A percentile compares a stretch with the other conserved stretches of the same genome.
These are phyloP conservation scores for Fragaria nilgerrensis DNA, from an alignment of 306 rosid species.

Conservation along the genomic window DNA sequence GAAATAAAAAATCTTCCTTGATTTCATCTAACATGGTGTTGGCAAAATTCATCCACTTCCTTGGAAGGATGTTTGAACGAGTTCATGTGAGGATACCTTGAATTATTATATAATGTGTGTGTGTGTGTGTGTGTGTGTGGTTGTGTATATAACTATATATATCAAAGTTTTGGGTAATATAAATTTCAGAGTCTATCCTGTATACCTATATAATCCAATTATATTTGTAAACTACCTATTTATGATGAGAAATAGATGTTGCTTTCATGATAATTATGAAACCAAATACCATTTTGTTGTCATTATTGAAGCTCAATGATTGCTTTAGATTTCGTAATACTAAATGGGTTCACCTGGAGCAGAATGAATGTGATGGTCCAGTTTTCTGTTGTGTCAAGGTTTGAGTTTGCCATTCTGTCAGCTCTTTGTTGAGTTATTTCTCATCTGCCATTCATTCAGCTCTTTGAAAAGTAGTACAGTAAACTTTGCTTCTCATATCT, in stretches of 20 bases:
- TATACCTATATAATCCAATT: background rate
- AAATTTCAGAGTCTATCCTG: background rate
- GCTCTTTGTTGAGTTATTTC: background rate
- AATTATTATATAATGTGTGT: background rate
- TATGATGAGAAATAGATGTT: background rate
- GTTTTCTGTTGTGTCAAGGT: background rate
- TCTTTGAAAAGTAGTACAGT: background rate
- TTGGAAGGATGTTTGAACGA: too few relatives aligned
- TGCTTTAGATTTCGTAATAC: background rate
- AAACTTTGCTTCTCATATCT: background rate
- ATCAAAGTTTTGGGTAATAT: background rate
- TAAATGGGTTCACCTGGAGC: background rate
- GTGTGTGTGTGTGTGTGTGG: background rate
- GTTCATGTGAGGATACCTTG: background rate
- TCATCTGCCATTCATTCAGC: background rate
- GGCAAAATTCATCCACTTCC: background rate
- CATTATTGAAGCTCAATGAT: background rate
- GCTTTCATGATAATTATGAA: background rate
- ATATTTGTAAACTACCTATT: background rate
- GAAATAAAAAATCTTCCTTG: background rate
- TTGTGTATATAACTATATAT: too few relatives aligned
- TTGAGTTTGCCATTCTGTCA: background rate
- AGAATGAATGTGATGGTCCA: background rate
- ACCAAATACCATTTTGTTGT: background rate
- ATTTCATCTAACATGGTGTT: background rate